Percentiles rank a stretch among this genome's conserved stretches.
Conservation (phyloP, 495 filamentous ascomycete genomes). For the Annulohypoxylon stygium region DNA sequence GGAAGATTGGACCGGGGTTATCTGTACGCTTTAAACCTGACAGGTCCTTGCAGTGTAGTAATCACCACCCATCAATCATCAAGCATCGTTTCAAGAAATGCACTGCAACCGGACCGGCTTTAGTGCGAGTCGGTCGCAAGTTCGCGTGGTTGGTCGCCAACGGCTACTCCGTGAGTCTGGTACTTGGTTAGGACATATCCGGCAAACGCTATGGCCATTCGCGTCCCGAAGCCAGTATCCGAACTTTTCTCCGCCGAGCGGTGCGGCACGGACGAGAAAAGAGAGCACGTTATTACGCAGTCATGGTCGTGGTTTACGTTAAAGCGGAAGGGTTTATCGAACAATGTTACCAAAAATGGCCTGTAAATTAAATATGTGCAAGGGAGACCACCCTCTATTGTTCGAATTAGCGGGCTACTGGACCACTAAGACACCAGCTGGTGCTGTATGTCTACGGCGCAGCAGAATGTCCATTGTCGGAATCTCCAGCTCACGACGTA, state of each 20-base stretch:
- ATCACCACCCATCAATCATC: conserved; percentile 45
- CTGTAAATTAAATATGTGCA: conserved; percentile 20
- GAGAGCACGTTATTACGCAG: conserved; percentile 25
- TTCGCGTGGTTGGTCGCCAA: conserved; percentile 35
- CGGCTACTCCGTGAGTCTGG: conserved; percentile 43
- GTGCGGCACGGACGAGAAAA: conserved; percentile 29
- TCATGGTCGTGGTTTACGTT: conserved; percentile 8
- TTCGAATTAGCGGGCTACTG: conserved; percentile 21
- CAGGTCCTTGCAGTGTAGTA: conserved; percentile 49
- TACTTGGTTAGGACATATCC: conserved; percentile 37
- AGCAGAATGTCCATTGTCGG: conserved; percentile 25
- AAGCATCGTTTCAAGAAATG: conserved; percentile 44
- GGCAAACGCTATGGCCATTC: conserved; percentile 25
- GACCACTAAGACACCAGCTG: conserved; percentile 6
- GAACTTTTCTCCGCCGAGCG: conserved; percentile 17
- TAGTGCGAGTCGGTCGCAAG: conserved; percentile 23
- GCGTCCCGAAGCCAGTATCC: conserved; percentile 33
- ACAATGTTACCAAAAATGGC: conserved; percentile 35
- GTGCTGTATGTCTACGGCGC: conserved; percentile 38
- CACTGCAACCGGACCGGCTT: conserved; percentile 36
- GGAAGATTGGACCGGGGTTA: conserved; percentile 42
- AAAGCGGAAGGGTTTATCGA: conserved; percentile 27
- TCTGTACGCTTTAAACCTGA: conserved; percentile 42
- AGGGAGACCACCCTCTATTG: neutral
- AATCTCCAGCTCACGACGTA: conserved; percentile 37